A percentile compares a stretch with the other conserved stretches of the same genome.
Evolutionary conservation across 805 yeast species (phyloP).

Genomic region (Yamadazyma sp.): DNA sequence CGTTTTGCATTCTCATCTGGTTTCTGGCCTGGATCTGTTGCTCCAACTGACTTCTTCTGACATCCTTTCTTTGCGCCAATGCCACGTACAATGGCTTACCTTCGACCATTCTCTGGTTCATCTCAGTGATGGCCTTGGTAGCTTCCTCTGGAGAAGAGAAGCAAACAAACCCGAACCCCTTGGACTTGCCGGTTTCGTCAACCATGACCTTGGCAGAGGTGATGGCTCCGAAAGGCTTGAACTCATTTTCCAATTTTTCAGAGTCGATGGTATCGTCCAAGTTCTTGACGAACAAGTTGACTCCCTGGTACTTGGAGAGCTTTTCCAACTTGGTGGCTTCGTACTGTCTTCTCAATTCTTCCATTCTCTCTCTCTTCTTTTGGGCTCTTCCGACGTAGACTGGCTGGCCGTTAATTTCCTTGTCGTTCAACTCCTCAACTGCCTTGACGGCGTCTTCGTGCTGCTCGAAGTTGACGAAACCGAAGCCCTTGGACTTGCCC

Average conservation of each 20-base stretch:
- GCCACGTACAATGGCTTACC: constrained; percentile 98
- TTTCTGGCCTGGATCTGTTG: constrained; percentile 98
- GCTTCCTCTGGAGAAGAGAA: constrained; percentile 98
- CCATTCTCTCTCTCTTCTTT: constrained; percentile 96
- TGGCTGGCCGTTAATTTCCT: constrained; percentile 80
- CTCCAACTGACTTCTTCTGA: constrained; percentile 93
- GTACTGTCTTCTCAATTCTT: constrained; percentile 92
- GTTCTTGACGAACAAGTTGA: constrained; percentile 94
- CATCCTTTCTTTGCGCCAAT: constrained; percentile 97
- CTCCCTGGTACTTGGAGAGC: constrained; percentile 93
- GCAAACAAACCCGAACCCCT: constrained; percentile 98
- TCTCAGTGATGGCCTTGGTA: constrained; percentile 95
- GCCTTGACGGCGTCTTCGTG: constrained; percentile 91
- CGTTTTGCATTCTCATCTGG: constrained; percentile 98
- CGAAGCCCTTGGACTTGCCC: constrained; percentile 93
- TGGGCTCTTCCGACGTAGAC: constrained; percentile 98
- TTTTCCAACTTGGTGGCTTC: constrained; percentile 91
- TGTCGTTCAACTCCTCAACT: constrained; percentile 86
- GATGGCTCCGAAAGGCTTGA: constrained; percentile 89
- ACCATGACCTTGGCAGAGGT: constrained; percentile 96
- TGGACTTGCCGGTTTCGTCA: constrained; percentile 91
- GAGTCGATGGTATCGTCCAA: constrained; percentile 91
- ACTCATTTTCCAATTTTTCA: constrained; percentile 88
- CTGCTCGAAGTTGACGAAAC: constrained; percentile 85
- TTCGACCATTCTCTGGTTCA: constrained; percentile 94